Evolutionary conservation across 306 rosid genomes (phyloP), one percentile per base, ranked within the genome.

Genomic region (Pterocarpus santalinus): DNA sequence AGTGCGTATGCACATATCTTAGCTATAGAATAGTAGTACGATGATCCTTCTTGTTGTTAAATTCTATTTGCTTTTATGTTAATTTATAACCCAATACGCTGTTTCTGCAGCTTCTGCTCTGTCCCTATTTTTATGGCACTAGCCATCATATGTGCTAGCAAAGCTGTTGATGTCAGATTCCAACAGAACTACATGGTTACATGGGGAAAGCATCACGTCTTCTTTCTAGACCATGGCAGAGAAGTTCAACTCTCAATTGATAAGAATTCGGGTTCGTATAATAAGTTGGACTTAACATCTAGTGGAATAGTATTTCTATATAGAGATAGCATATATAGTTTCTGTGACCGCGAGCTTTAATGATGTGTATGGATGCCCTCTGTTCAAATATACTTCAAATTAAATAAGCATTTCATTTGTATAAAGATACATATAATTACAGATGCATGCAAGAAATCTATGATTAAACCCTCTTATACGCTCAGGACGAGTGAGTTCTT

Each of bases 201-300:
- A 32, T 82, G 86, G 86, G 86, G 86, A 76, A 62, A 30, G 0
- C 43, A 16, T 3, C 82, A 82, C 3, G 63, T 17, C 62, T 77
- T 56, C 78, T 61, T 70, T 63, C 51, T 52, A 1, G 34, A 82
- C 72, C 51, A 52, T 61, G 86, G 86, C 2, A 51, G 74, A 16
- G 62, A 82, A 82, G 79, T 77, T 76, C 86, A 62, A 70, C 79
- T 82, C 68, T 69, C 72, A 51, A 76, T 82, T 46, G 86, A 82
- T 66, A 82, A 69, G 17, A 63, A 39, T 61, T 82, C 86, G 61
- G 86, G 86, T 82, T 62, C 43, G 61, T 55, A 57, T 46, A 28
- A 7, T 17, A 15, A 7, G 38, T 15, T 32, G 5, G 5, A 46
- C 39, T 8, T 46, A 2, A 5, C 15, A 17, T 67, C 35, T 63